Evolutionary conservation across 2,329 filamentous ascomycete genomes (phyloP).

Genomic region (Fragosphaeria purpurea): DNA sequence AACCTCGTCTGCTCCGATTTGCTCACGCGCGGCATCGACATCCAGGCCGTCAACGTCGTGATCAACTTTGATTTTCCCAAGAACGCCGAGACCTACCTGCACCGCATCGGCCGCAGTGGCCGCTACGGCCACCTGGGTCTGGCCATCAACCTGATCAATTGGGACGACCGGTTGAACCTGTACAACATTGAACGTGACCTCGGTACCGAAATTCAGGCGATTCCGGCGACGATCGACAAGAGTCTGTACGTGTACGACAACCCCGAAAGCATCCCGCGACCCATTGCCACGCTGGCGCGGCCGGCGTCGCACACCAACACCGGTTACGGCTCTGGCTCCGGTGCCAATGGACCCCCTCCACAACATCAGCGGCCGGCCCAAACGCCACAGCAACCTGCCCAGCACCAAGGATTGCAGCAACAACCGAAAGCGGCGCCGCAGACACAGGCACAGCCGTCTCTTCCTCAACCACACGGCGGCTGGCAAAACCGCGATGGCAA

Average conservation of each 20-base stretch:
- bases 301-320: constrained; percentile 1
- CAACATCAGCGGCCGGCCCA: background rate
- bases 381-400: background rate
- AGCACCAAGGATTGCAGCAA: background rate
- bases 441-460: constrained; percentile 9
- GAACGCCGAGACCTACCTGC: constrained; percentile 96
- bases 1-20: constrained; percentile 98
- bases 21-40: constrained; percentile 96
- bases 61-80: constrained; percentile 99
- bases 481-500: constrained; percentile 9
- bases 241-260: constrained; percentile 97
- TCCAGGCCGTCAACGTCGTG: constrained; percentile 97
- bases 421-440: background rate
- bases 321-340: background rate
- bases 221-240: constrained; percentile 90
- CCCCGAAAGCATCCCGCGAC: constrained; percentile 86
- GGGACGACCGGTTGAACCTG: constrained; percentile 97
- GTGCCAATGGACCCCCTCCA: background rate
- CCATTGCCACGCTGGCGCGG: constrained; percentile 42
- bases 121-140: constrained; percentile 94
- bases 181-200: constrained; percentile 98
- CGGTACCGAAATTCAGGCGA: constrained; percentile 95
- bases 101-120: constrained; percentile 94
- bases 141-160: constrained; percentile 98
- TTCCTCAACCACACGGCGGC: constrained; percentile 12